These are phyloP conservation scores for Bipolaris zeicola DNA, from an alignment of 2,329 filamentous ascomycete species.

Conservation along the genomic window DNA sequence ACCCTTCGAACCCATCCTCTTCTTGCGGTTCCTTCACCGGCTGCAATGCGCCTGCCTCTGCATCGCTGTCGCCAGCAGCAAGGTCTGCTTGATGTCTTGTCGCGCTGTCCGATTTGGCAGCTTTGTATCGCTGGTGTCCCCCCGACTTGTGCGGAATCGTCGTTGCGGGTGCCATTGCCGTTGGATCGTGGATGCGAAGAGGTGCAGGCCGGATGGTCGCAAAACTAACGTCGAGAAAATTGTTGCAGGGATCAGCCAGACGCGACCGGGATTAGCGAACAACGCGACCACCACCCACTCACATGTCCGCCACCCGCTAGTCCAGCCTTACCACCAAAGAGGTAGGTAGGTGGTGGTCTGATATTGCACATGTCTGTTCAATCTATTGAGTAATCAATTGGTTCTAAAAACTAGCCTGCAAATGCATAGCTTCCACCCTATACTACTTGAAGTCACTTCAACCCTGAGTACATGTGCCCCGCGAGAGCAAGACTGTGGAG, in stretches of 20 bases:
- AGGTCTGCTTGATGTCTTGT: constrained; percentile 23
- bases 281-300: constrained; percentile 17
- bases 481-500: background rate
- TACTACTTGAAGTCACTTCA: background rate
- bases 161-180: constrained; percentile 38
- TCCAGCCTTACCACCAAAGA: background rate
- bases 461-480: background rate
- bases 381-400: too few relatives aligned
- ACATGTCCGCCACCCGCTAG: background rate
- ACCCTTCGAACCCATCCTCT: constrained; percentile 36
- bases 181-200: constrained; percentile 17
- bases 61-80: constrained; percentile 30
- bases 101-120: constrained; percentile 18
- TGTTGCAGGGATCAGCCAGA: constrained; percentile 38
- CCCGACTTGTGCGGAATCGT: constrained; percentile 30
- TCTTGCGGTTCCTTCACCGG: constrained; percentile 22
- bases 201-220: constrained; percentile 20
- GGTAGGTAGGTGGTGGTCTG: background rate
- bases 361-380: background rate
- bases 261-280: constrained; percentile 24
- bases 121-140: constrained; percentile 28
- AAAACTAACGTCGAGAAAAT: constrained; percentile 39
- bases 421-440: background rate
- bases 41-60: constrained; percentile 32
- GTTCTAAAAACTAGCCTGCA: background rate